phyloP scores from a whole-genome alignment of 169 alveolate species.

The Perkinsus marinus region DNA sequence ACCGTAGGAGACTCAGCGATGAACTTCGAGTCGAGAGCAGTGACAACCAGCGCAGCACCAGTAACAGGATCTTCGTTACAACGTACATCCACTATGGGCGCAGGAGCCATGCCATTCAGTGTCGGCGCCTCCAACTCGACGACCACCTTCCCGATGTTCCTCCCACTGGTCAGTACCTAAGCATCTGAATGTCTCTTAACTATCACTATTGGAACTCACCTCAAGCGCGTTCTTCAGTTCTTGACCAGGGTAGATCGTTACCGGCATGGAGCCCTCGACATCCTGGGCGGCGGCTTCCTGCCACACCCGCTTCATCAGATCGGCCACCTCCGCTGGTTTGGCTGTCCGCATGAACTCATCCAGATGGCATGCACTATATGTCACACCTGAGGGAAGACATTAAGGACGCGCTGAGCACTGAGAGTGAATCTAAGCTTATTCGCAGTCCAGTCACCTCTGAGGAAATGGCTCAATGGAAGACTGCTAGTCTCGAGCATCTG shows the following conservation, averaged over 20 bases:
- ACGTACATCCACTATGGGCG: neutral
- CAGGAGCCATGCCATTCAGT: neutral
- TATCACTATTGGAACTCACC: neutral
- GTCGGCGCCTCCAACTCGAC: neutral
- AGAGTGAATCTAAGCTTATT: too few relatives aligned
- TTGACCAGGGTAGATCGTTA: neutral
- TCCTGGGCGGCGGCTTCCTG: neutral
- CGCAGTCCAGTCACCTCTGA: neutral
- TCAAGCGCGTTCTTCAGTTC: neutral
- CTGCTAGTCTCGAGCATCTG: neutral
- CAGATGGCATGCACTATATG: neutral
- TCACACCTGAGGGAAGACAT: neutral
- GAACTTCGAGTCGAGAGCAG: neutral
- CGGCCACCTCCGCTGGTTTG: neutral
- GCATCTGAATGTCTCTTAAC: neutral
- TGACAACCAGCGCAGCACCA: neutral
- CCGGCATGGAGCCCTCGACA: neutral
- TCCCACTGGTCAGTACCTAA: neutral
- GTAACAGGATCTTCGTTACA: neutral
- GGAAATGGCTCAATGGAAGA: neutral
- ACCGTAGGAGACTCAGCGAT: neutral
- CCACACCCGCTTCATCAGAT: neutral
- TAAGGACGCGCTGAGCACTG: too few relatives aligned
- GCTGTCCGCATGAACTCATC: neutral
- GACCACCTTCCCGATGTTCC: neutral